Evolutionary conservation across 2,329 filamentous ascomycete genomes (phyloP).

Genomic region (Neurospora sp.): DNA sequence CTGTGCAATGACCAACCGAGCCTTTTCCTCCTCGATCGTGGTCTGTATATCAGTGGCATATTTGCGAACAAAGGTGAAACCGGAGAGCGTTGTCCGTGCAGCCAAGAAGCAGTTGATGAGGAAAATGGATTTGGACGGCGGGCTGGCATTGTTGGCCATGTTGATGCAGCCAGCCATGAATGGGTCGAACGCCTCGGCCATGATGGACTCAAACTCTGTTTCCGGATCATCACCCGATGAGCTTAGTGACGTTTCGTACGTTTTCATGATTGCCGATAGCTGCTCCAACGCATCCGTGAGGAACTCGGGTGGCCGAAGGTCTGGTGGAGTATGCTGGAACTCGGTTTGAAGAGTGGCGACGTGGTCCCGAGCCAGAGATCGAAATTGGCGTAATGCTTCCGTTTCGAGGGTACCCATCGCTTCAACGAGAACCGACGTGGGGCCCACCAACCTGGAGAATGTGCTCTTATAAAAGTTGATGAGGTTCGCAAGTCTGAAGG

Average conservation of each 20-base stretch:
- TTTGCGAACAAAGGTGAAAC: conserved; percentile 54
- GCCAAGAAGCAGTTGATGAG: conserved; percentile 60
- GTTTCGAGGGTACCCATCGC: conserved; percentile 60
- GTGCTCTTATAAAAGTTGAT: conserved; percentile 82
- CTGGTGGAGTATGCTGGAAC: conserved; percentile 57
- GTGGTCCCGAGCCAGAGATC: conserved; percentile 70
- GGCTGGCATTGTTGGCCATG: conserved; percentile 50
- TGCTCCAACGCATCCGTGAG: conserved; percentile 71
- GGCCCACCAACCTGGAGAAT: conserved; percentile 68
- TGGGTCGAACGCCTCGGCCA: conserved; percentile 75
- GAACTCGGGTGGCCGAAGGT: conserved; percentile 72
- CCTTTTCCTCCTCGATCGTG: conserved; percentile 43
- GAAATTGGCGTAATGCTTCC: conserved; percentile 75
- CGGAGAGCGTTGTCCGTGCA: conserved; percentile 44
- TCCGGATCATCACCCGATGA: conserved; percentile 43
- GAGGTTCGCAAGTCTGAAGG: conserved; percentile 85
- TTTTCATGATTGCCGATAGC: conserved; percentile 70
- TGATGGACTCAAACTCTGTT: conserved; percentile 62
- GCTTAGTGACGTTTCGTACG: conserved; percentile 73
- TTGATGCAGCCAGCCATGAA: conserved; percentile 69
- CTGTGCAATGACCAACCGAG: conserved; percentile 56
- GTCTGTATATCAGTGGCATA: conserved; percentile 47
- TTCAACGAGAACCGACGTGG: conserved; percentile 58
- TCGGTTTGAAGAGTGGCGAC: conserved; percentile 66
- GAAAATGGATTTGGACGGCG: conserved; percentile 58